A percentile compares a stretch with the other conserved stretches of the same genome.
These are phyloP conservation scores for Mortierella sp. DNA, from an alignment of 371 early-diverging fungal genomes.

Conservation along the genomic window DNA sequence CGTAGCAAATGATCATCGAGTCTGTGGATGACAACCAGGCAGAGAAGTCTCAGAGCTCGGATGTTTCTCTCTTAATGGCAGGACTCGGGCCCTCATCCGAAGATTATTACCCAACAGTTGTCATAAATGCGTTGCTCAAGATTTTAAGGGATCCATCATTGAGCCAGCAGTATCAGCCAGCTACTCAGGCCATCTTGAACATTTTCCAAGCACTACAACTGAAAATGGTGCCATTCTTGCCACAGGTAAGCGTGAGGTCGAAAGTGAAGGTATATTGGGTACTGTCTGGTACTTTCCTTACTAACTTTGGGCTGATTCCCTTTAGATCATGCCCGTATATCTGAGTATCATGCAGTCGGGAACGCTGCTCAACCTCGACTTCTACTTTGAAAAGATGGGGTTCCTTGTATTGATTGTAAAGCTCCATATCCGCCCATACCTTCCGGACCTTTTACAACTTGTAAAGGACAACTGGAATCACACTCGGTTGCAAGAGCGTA, in stretches of 20 bases:
- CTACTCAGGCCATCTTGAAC: slow-evolving; percentile 93
- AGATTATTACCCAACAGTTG: slow-evolving; percentile 91
- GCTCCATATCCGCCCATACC: slow-evolving; percentile 89
- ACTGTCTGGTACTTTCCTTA: slow-evolving; percentile 57
- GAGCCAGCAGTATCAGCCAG: slow-evolving; percentile 86
- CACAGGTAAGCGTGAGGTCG: slow-evolving; percentile 63
- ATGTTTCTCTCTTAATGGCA: slow-evolving; percentile 76
- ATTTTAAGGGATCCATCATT: slow-evolving; percentile 90
- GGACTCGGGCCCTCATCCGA: slow-evolving; percentile 84
- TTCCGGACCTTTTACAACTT: slow-evolving; percentile 84
- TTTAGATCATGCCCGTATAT: slow-evolving; percentile 74
- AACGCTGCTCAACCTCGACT: slow-evolving; percentile 83
- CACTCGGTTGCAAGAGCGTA: slow-evolving; percentile 81
- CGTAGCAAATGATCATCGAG: slow-evolving; percentile 61
- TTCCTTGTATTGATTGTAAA: slow-evolving; percentile 88
- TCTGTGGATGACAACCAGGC: slow-evolving; percentile 69
- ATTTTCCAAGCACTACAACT: slow-evolving; percentile 94
- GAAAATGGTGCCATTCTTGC: slow-evolving; percentile 85
- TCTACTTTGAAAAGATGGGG: slow-evolving; percentile 90
- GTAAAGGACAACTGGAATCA: slow-evolving; percentile 88
- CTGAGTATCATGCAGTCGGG: slow-evolving; percentile 83
- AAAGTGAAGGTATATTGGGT: background rate
- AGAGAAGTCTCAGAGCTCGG: slow-evolving; percentile 72
- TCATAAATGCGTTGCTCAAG: slow-evolving; percentile 90
- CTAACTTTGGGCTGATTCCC: slow-evolving; percentile 58